These are phyloP conservation scores for Apiotrichum gracile DNA, from an alignment of 1,284 basidiomycete species.

Conservation along the genomic window DNA sequence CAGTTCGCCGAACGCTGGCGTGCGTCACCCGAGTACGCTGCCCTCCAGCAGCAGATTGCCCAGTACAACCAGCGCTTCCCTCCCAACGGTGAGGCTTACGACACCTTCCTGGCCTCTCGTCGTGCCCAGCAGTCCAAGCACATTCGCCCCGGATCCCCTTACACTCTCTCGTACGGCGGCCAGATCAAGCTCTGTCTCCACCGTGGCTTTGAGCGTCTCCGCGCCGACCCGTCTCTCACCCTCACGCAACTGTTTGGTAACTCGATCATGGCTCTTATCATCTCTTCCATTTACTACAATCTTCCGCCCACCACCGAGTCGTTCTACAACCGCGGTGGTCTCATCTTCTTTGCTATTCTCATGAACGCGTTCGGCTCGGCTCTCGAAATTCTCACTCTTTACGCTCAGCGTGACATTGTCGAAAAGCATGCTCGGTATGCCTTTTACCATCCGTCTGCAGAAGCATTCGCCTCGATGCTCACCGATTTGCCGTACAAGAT, in stretches of 20 bases:
- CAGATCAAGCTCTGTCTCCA: conserved; percentile 48
- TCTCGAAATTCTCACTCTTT: conserved; percentile 48
- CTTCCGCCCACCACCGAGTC: conserved; percentile 31
- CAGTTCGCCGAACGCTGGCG: conserved; percentile 54
- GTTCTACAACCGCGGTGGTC: conserved; percentile 40
- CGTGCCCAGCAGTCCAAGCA: conserved; percentile 48
- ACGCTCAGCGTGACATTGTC: conserved; percentile 49
- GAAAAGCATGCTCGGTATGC: conserved; percentile 49
- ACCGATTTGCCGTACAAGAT: conserved; percentile 52
- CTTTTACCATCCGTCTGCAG: conserved; percentile 49
- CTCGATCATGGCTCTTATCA: conserved; percentile 46
- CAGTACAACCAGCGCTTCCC: conserved; percentile 45
- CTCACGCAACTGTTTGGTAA: conserved; percentile 47
- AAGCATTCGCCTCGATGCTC: conserved; percentile 49
- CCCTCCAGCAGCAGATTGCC: conserved; percentile 43
- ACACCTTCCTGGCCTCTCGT: conserved; percentile 46
- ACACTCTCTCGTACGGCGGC: conserved; percentile 45
- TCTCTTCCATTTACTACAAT: conserved; percentile 48
- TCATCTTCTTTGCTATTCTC: conserved; percentile 50
- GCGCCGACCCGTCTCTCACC: conserved; percentile 46
- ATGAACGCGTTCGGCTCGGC: conserved; percentile 39
- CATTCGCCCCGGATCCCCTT: conserved; percentile 43
- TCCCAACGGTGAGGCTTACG: conserved; percentile 40
- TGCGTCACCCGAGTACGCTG: conserved; percentile 35
- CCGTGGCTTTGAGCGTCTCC: conserved; percentile 47